Evolutionary conservation across 2,329 filamentous ascomycete species (phyloP).

Genomic region (Pleoardoris graminearum): DNA sequence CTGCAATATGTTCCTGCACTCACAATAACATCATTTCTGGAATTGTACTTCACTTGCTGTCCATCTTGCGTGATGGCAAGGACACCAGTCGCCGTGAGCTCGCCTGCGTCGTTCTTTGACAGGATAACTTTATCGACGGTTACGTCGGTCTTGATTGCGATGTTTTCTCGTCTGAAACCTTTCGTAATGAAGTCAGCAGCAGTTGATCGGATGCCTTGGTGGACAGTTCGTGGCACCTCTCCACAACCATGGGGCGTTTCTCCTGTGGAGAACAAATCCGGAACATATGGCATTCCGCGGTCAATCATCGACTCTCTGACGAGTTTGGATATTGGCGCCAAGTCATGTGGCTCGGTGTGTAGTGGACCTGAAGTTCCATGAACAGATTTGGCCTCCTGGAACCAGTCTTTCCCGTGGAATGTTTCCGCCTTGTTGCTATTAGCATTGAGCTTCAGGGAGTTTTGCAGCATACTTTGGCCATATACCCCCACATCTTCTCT

Average conservation of each 20-base stretch:
- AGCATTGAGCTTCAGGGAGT: too few species aligned
- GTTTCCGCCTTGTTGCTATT: conserved; percentile 58
- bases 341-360: conserved; percentile 60
- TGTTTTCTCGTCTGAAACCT: conserved; percentile 33
- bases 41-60: conserved; percentile 38
- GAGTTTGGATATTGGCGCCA: conserved; percentile 61
- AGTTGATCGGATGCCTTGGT: conserved; percentile 32
- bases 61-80: conserved; percentile 45
- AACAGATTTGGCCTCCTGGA: conserved; percentile 51
- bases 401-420: conserved; percentile 63
- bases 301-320: conserved; percentile 60
- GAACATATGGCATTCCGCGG: conserved; percentile 58
- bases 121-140: conserved; percentile 52
- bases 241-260: conserved; percentile 38
- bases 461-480: too few species aligned
- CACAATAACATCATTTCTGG: conserved; percentile 40
- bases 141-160: conserved; percentile 28
- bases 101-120: conserved; percentile 44
- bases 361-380: conserved; percentile 57
- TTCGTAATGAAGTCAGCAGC: conserved; percentile 48
- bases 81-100: conserved; percentile 53
- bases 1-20: conserved; percentile 38
- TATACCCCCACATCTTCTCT: conserved; percentile 60
- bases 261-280: conserved; percentile 62
- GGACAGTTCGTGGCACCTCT: conserved; percentile 35